These are phyloP conservation scores for Torulaspora quercuum DNA, from an alignment of 805 yeast genomes.

Conservation along the genomic window DNA sequence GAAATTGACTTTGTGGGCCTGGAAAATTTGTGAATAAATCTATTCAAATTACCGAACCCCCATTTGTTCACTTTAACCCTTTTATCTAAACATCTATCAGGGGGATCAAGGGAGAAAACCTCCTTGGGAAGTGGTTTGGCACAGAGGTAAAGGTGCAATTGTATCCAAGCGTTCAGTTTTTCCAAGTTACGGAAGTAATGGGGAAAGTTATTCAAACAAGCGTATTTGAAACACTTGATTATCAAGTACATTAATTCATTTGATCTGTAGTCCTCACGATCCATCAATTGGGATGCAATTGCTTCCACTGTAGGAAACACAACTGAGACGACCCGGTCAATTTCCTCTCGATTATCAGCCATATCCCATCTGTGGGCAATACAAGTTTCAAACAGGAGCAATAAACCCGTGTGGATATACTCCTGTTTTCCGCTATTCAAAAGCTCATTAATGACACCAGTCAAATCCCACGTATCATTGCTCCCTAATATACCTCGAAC, in stretches of 20 bases:
- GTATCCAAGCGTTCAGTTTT: slow-evolving; percentile 56
- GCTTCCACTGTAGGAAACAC: slow-evolving; percentile 56
- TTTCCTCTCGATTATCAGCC: slow-evolving; percentile 44
- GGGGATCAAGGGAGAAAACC: slow-evolving; percentile 45
- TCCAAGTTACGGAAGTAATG: slow-evolving; percentile 41
- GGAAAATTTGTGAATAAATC: slow-evolving; percentile 63
- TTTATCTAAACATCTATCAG: slow-evolving; percentile 45
- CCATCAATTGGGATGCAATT: slow-evolving; percentile 44
- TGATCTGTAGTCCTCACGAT: slow-evolving; percentile 35
- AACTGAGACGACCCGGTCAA: slow-evolving; percentile 46
- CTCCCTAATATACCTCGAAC: slow-evolving; percentile 50
- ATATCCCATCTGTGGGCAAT: slow-evolving; percentile 55
- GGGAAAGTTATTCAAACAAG: slow-evolving; percentile 58
- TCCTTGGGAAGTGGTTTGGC: slow-evolving; percentile 53
- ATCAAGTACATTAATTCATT: slow-evolving; percentile 55
- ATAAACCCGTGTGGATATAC: slow-evolving; percentile 50
- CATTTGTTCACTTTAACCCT: slow-evolving; percentile 80
- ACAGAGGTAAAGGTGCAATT: slow-evolving; percentile 58
- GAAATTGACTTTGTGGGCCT: slow-evolving; percentile 42
- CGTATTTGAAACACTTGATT: slow-evolving; percentile 62
- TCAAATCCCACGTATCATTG: slow-evolving; percentile 41
- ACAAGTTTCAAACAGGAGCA: slow-evolving; percentile 53
- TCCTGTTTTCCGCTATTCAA: slow-evolving; percentile 39
- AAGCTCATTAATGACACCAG: slow-evolving; percentile 36
- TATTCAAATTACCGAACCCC: slow-evolving; percentile 75